Conservation (phyloP, 2,329 filamentous ascomycete genomes). For the Stagonosporopsis tanaceti region DNA sequence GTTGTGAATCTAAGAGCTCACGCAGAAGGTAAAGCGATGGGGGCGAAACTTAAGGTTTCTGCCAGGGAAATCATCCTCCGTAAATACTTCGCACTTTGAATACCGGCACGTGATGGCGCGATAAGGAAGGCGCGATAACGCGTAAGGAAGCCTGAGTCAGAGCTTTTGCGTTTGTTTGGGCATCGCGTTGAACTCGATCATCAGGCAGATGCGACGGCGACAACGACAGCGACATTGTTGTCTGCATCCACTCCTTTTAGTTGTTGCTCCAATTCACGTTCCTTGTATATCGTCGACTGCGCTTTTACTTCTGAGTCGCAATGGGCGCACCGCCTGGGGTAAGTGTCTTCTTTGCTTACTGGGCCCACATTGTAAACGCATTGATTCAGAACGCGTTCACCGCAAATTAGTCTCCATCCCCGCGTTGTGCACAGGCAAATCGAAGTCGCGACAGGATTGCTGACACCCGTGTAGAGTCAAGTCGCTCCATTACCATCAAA, state of each 20-base stretch:
- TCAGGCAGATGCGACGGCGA: conserved; percentile 18
- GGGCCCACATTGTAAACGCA: conserved; percentile 15
- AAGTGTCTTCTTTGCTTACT: conserved; percentile 21
- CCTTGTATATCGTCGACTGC: background rate
- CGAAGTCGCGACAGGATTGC: conserved; percentile 8
- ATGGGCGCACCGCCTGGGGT: conserved; percentile 38
- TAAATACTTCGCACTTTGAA: background rate
- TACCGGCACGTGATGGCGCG: conserved; percentile 12
- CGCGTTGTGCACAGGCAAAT: background rate
- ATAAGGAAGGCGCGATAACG: conserved; percentile 12
- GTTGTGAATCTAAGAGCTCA: background rate
- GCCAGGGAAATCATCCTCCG: background rate
- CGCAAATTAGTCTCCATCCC: conserved; percentile 2
- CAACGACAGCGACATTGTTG: background rate
- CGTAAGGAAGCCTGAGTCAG: conserved; percentile 15
- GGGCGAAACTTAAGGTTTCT: background rate
- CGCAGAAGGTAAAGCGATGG: conserved; percentile 13
- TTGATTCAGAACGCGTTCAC: conserved; percentile 6
- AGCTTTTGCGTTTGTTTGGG: conserved; percentile 14
- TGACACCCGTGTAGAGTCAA: conserved; percentile 72
- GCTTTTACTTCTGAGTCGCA: conserved; percentile 2
- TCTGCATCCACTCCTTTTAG: conserved; percentile 1
- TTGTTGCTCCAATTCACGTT: background rate
- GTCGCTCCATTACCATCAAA: conserved; percentile 83
- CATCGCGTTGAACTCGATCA: conserved; percentile 4